Base-by-base conservation (phyloP, 257 asterid genomes). In the Cordia subcordata region DNA sequence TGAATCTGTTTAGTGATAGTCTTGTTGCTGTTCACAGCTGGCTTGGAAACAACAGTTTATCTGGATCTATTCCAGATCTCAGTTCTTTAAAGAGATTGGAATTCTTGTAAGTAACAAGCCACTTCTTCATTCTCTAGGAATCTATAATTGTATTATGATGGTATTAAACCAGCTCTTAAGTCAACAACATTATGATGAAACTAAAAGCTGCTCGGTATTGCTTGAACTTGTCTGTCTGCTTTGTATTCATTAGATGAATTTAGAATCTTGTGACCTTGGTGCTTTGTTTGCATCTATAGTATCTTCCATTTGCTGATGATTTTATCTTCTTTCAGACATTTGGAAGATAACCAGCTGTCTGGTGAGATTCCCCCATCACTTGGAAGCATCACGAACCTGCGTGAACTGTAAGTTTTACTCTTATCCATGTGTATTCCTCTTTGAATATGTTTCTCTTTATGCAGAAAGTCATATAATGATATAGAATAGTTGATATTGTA, bases 41-140 rank as follows among this genome's bases (percentile, higher is more conserved):
- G 75, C 86, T 92, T 5, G 97, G 91, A 32, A 81, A 84, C 63
- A 92, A 92, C 75, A 75, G 77, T 68, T 73, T 92, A 78, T 64
- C 79, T 0, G 99, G 97, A 82, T 64, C 68, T 21, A 84, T 92
- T 47, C 96, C 99, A 1, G 85, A 86, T 68, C 73, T 92, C 73
- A 73, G 89, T 64, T 32, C 91, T 40, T 66, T 92, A 75, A 92
- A 67, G 72, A 74, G 62, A 57, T 64, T 92, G 81, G 76, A 72
- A 67, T 73, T 60, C 69, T 60, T 92, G 99, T 92, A 69, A 92
- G 99, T 86, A 62, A 49, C 32, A 50, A 46, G 35, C 39, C 52
- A 35, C 45, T 68, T 20, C 35, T 52, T 13, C 15, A 42, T 27
- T 27, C 47, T 42, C 47, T 42, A 3, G 15, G 12, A 3, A 42